phyloP scores from a whole-genome alignment of 2,329 filamentous ascomycete genomes.

The Colletotrichum noveboracense region DNA sequence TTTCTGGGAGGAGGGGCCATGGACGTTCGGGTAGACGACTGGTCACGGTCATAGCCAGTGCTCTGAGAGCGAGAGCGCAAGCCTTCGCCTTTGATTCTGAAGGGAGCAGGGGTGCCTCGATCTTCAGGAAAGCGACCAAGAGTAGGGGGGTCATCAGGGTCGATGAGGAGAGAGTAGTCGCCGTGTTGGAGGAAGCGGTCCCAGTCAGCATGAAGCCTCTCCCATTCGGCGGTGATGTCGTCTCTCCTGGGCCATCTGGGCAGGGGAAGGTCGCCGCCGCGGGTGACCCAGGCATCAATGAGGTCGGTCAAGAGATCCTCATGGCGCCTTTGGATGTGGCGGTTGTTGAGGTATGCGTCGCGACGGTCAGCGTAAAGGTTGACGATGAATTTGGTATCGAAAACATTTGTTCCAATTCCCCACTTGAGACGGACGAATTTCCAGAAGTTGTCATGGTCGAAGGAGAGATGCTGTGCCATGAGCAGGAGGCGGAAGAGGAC shows the following conservation, averaged over 20 bases:
- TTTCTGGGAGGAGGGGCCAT: not conserved
- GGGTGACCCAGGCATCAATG: slow-evolving; percentile 3
- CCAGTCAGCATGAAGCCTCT: not conserved
- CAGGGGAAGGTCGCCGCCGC: not conserved
- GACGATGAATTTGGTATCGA: not conserved
- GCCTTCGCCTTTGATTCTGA: not conserved
- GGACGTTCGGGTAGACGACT: not conserved
- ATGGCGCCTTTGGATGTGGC: not conserved
- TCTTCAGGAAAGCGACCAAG: not conserved
- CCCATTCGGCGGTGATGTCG: not conserved
- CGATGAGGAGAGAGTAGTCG: not conserved
- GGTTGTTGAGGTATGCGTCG: not conserved
- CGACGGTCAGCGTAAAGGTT: not conserved
- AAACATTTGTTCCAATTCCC: not conserved
- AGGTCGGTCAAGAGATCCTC: not conserved
- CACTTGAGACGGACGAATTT: not conserved
- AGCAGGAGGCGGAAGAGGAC: slow-evolving; percentile 2
- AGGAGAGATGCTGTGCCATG: not conserved
- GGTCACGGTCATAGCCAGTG: not conserved
- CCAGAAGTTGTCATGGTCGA: slow-evolving; percentile 2
- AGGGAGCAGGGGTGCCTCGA: not conserved
- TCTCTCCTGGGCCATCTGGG: not conserved
- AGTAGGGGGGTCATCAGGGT: not conserved
- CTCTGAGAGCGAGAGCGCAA: not conserved
- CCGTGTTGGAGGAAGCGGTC: not conserved